Percentiles rank a stretch among this genome's conserved stretches.
Evolutionary conservation across 129 eudicot genomes (phyloP).

Genomic region (Rutidosis leptorrhynchoides): DNA sequence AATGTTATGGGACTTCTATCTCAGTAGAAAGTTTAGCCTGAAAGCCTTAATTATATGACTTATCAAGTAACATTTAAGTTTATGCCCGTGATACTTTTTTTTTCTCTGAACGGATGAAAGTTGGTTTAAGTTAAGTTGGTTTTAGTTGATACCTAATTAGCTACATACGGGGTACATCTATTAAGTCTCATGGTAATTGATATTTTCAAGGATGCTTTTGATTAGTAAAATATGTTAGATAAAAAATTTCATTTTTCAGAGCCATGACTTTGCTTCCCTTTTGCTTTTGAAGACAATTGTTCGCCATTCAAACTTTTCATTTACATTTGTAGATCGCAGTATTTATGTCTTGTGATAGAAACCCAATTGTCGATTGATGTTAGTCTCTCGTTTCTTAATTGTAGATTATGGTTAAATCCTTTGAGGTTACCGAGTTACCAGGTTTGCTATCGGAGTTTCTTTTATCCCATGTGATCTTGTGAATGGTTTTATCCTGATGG

Average conservation of each 20-base stretch:
- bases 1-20: conserved; percentile 1
- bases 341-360: background rate
- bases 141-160: conserved; percentile 5
- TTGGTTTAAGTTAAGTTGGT: conserved; percentile 14
- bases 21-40: conserved; percentile 7
- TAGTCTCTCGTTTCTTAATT: conserved; percentile 10
- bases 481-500: conserved; percentile 15
- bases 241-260: conserved; percentile 1
- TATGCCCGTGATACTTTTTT: conserved; percentile 5
- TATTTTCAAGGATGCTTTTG: conserved; percentile 16
- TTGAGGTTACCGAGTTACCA: conserved; percentile 83
- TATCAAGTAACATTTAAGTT: background rate
- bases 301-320: conserved; percentile 3
- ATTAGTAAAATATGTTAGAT: conserved; percentile 3
- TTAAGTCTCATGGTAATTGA: background rate
- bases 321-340: conserved; percentile 12
- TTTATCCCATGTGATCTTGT: conserved; percentile 2
- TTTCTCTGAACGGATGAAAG: conserved; percentile 13
- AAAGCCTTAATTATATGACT: conserved; percentile 9
- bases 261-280: conserved; percentile 18
- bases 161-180: background rate
- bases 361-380: conserved; percentile 1
- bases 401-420: conserved; percentile 81
- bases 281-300: conserved; percentile 18
- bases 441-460: conserved; percentile 39